Evolutionary conservation across 495 filamentous ascomycete species (phyloP).

Genomic region (Hypoxylon rickii): DNA sequence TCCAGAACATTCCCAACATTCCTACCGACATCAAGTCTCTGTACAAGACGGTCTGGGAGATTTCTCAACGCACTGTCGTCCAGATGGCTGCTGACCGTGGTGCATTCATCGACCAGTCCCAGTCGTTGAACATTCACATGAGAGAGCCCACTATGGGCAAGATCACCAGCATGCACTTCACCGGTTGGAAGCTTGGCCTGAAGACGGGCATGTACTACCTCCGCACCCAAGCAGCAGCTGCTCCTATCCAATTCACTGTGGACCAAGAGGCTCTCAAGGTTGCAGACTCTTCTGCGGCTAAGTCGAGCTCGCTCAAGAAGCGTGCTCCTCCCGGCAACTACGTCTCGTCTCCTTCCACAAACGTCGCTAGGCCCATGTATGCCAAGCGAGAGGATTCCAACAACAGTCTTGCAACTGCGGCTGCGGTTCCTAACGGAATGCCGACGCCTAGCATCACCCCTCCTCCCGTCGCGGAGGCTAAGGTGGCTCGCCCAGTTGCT

Average conservation of each 20-base stretch:
- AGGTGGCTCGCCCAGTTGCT: slow-evolving; percentile 46
- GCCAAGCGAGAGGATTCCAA: slow-evolving; percentile 47
- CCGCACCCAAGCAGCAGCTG: slow-evolving; percentile 93
- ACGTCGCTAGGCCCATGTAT: slow-evolving; percentile 48
- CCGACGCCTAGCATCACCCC: slow-evolving; percentile 65
- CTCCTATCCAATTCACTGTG: slow-evolving; percentile 98
- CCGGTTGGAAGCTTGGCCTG: slow-evolving; percentile 97
- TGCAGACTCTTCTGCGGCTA: slow-evolving; percentile 78
- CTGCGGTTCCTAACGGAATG: slow-evolving; percentile 54
- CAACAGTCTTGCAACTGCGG: slow-evolving; percentile 20
- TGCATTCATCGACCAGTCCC: slow-evolving; percentile 97
- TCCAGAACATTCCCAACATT: slow-evolving; percentile 95
- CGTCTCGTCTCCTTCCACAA: slow-evolving; percentile 46
- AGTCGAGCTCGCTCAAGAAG: slow-evolving; percentile 65
- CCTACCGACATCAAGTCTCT: slow-evolving; percentile 93
- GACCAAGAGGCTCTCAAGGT: slow-evolving; percentile 96
- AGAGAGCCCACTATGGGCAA: slow-evolving; percentile 99
- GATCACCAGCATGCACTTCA: slow-evolving; percentile 99
- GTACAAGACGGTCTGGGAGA: slow-evolving; percentile 99
- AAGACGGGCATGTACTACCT: slow-evolving; percentile 99
- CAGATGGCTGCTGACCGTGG: slow-evolving; percentile 99
- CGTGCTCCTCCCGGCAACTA: slow-evolving; percentile 62
- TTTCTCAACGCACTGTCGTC: slow-evolving; percentile 92
- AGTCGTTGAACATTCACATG: slow-evolving; percentile 99
- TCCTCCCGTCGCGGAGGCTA: slow-evolving; percentile 55